Evolutionary conservation across 305 asterid species (phyloP).

Genomic region (Solanum hybrid): DNA sequence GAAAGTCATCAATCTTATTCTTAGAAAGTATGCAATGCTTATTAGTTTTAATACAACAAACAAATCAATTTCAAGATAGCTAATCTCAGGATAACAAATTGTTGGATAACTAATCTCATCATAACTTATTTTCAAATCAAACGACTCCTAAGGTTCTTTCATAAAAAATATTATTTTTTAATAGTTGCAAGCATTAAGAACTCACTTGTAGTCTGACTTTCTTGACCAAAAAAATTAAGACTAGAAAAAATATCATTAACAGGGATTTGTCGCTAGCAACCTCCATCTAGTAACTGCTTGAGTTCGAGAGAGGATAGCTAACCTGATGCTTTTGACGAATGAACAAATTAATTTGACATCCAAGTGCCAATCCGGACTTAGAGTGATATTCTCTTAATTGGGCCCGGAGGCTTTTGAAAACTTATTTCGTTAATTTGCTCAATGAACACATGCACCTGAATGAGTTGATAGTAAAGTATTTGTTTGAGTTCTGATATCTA

Average conservation of each 20-base stretch:
- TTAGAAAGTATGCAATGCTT: too few species aligned
- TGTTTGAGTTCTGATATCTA: not conserved
- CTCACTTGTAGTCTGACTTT: not conserved
- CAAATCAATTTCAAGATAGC: too few species aligned
- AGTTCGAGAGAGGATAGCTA: not conserved
- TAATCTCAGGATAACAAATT: too few species aligned
- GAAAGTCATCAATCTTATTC: too few species aligned
- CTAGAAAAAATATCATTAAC: not conserved
- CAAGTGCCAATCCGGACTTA: not conserved
- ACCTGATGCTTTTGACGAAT: too few species aligned
- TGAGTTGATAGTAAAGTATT: not conserved
- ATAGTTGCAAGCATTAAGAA: not conserved
- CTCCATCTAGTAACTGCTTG: not conserved
- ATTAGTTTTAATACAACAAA: too few species aligned
- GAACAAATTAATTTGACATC: not conserved
- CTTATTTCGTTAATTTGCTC: not conserved
- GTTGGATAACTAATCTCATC: too few species aligned
- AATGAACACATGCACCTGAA: not conserved
- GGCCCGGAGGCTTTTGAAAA: not conserved
- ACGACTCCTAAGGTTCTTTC: too few species aligned
- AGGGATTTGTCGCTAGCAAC: not conserved
- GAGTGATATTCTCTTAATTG: not conserved
- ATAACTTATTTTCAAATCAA: too few species aligned
- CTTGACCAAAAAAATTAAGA: not conserved
- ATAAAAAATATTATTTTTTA: too few species aligned